Percentiles rank a stretch among this genome's conserved stretches.
These are phyloP conservation scores for Vigna reflexopilosa DNA, from an alignment of 306 rosid species.

Conservation along the genomic window DNA sequence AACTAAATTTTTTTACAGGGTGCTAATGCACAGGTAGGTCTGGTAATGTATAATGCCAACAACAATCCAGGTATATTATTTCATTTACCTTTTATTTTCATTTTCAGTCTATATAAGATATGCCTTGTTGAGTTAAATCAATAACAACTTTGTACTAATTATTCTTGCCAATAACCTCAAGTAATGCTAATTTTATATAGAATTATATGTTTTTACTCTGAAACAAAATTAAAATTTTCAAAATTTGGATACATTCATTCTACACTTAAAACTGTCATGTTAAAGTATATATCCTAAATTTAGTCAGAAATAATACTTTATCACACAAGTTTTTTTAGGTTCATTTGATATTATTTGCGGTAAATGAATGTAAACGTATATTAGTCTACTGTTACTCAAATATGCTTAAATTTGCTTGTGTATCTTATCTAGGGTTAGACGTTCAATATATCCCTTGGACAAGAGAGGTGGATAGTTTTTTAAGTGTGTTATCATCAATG, in stretches of 20 bases:
- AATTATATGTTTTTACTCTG: too few species aligned
- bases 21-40: background rate
- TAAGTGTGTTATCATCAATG: background rate
- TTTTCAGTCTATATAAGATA: background rate
- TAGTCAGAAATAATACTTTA: too few species aligned
- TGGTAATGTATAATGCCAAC: conserved; percentile 5
- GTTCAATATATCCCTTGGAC: conserved; percentile 6
- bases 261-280: too few species aligned
- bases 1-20: background rate
- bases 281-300: background rate
- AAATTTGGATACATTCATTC: too few species aligned
- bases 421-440: conserved; percentile 4
- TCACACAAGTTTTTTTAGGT: too few species aligned
- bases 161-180: background rate
- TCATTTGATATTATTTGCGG: too few species aligned
- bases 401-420: too few species aligned
- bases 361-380: too few species aligned
- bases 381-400: too few species aligned
- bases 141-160: background rate
- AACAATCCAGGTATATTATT: conserved; percentile 6
- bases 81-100: background rate
- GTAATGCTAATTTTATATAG: too few species aligned
- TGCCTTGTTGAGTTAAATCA: background rate
- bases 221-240: too few species aligned
- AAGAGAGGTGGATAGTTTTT: background rate